Percentiles rank a stretch among this genome's conserved stretches.
Evolutionary conservation across 179 eudicot genomes (phyloP).

Genomic region (Carnegiea gigantea): DNA sequence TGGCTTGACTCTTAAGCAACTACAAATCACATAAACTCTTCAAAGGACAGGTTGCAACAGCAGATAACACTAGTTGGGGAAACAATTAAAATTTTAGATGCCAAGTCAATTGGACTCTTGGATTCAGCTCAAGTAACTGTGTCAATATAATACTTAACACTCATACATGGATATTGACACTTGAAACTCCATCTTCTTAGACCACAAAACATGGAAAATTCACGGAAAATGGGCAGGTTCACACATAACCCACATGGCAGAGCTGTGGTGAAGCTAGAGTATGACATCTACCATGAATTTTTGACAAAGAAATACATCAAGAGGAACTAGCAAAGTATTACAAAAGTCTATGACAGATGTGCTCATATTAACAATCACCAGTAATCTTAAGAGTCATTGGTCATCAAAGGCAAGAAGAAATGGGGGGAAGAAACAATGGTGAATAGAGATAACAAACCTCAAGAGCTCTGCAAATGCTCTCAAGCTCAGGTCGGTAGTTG

Average conservation of each 20-base stretch:
- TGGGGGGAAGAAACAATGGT: background rate
- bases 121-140: background rate
- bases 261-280: background rate
- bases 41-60: background rate
- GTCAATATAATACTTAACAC: background rate
- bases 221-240: background rate
- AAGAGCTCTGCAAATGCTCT: constrained; percentile 80
- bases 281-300: background rate
- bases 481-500: constrained; percentile 75
- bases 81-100: background rate
- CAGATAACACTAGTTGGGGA: background rate
- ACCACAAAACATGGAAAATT: background rate
- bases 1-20: background rate
- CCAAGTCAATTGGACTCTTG: no score
- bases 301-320: background rate
- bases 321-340: background rate
- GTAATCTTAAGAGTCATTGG: background rate
- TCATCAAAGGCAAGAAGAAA: background rate
- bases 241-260: background rate
- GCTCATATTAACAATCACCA: background rate
- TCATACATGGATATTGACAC: background rate
- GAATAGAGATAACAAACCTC: constrained; percentile 45
- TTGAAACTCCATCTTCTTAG: background rate
- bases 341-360: background rate
- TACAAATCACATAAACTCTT: background rate